phyloP scores from a whole-genome alignment of 1,284 basidiomycete genomes.

The Neotropicomus parvogracilis region DNA sequence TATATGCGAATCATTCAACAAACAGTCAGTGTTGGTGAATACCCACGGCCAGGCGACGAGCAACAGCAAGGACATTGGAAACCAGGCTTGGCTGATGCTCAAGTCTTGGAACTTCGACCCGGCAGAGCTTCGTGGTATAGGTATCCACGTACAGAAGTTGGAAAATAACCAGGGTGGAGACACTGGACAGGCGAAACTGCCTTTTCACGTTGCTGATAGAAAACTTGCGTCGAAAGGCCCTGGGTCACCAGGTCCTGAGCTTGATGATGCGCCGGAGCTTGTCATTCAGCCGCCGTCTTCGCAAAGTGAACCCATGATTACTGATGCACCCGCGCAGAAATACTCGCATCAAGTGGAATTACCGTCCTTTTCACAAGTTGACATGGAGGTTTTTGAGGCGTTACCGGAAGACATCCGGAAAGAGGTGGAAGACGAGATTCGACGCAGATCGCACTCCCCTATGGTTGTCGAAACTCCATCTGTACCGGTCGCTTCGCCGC shows the following conservation, averaged over 20 bases:
- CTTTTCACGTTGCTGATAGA: constrained; percentile 42
- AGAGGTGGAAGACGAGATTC: constrained; percentile 68
- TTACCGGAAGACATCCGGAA: constrained; percentile 67
- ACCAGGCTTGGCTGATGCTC: constrained; percentile 78
- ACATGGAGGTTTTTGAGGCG: constrained; percentile 66
- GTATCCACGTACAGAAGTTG: constrained; percentile 89
- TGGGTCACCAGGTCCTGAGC: not conserved
- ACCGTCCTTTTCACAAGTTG: constrained; percentile 73
- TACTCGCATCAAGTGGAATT: constrained; percentile 37
- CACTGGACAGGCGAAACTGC: constrained; percentile 49
- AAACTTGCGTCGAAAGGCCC: constrained; percentile 2
- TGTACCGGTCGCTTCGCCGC: constrained; percentile 1
- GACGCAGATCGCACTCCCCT: constrained; percentile 50
- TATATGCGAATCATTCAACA: constrained; percentile 79
- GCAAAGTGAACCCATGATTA: constrained; percentile 19
- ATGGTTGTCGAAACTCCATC: constrained; percentile 9
- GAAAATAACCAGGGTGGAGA: constrained; percentile 43
- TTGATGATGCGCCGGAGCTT: constrained; percentile 22
- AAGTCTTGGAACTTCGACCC: constrained; percentile 75
- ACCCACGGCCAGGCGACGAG: constrained; percentile 67
- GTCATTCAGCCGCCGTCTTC: constrained; percentile 37
- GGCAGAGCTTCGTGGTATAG: constrained; percentile 87
- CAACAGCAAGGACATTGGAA: constrained; percentile 67
- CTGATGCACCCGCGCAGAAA: constrained; percentile 5
- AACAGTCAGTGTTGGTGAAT: constrained; percentile 60